Evolutionary conservation across 2,329 filamentous ascomycete genomes (phyloP), one percentile per base, ranked within the genome.

Genomic region (Teratosphaeria pseudoeucalypti): DNA sequence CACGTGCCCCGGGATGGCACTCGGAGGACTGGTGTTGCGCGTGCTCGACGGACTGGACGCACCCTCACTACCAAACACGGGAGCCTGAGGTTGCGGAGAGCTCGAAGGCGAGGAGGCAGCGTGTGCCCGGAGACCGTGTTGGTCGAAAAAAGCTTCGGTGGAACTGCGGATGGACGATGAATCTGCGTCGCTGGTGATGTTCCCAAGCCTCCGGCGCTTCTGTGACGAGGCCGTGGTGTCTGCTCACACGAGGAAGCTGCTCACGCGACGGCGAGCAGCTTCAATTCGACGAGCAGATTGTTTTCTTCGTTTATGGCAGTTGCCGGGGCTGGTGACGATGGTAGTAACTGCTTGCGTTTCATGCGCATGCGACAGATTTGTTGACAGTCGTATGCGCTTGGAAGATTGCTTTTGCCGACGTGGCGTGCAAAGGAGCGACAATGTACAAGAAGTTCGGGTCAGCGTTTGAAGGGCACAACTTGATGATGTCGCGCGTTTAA

Each of bases 1-100:
- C 59, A 84, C 73, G 71, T 83, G 81, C 58, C 81, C 78, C 62
- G 81, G 81, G 58, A 84, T 75, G 69, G 79, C 82, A 61, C 79
- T 76, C 68, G 66, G 64, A 27, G 67, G 65, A 9, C 62, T 60
- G 27, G 64, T 61, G 34, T 63, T 56, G 54, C 63, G 65, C 34
- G 56, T 62, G 57, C 43, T 58, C 54, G 57, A 57, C 19, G 61
- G 62, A 16, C 47, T 56, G 29, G 29, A 32, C 14, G 29, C 26
- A 34, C 58, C 52, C 49, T 34, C 37, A 54, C 34, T 32, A n/a
- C 19, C 43, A 19, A 19, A 10, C n/a, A 19, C 16, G 16, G 6
- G 43, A 54, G 56, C 56, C 11, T 29, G 57, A 6, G 57, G 61
- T 26, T 61, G 58, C 14, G 64, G 65, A 6, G 64, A 62, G 47